Conservation (phyloP, 2,329 filamentous ascomycete species). For the Clonostachys byssicola region DNA sequence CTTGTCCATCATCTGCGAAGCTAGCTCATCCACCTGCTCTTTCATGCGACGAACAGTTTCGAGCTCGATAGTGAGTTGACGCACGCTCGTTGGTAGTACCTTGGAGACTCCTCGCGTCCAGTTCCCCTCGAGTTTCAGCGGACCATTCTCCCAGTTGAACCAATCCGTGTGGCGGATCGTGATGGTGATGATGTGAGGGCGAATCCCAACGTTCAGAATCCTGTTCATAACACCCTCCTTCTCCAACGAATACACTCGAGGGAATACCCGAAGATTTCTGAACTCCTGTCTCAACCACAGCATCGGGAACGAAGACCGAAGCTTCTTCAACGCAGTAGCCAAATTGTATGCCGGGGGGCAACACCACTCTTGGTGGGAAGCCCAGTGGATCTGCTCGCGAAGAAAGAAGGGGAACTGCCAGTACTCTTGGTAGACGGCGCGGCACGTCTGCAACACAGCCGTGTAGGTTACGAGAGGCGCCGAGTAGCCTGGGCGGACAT, state of each 20-base stretch:
- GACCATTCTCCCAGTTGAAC: slow-evolving; percentile 37
- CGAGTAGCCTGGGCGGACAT: slow-evolving; percentile 31
- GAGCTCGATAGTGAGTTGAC: slow-evolving; percentile 35
- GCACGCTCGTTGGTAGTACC: slow-evolving; percentile 23
- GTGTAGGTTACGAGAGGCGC: slow-evolving; percentile 27
- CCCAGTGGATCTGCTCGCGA: slow-evolving; percentile 31
- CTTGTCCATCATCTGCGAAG: slow-evolving; percentile 21
- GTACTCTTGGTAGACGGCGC: slow-evolving; percentile 31
- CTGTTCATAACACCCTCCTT: slow-evolving; percentile 13
- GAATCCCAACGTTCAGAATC: slow-evolving; percentile 17
- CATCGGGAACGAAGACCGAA: too few relatives aligned
- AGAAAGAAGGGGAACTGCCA: slow-evolving; percentile 35
- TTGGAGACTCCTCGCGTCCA: slow-evolving; percentile 24
- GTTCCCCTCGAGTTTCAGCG: slow-evolving; percentile 22
- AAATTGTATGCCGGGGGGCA: slow-evolving; percentile 18
- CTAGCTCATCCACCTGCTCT: slow-evolving; percentile 36
- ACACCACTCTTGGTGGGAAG: slow-evolving; percentile 15
- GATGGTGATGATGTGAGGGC: slow-evolving; percentile 29
- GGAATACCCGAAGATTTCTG: slow-evolving; percentile 32
- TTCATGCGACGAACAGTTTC: slow-evolving; percentile 42
- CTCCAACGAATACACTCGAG: slow-evolving; percentile 34
- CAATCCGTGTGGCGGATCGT: slow-evolving; percentile 46
- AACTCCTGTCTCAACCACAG: too few relatives aligned
- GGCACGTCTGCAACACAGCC: slow-evolving; percentile 34
- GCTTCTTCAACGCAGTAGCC: too few relatives aligned